phyloP scores from a whole-genome alignment of 2,329 filamentous ascomycete species.

The Davidsoniella eucalypti region DNA sequence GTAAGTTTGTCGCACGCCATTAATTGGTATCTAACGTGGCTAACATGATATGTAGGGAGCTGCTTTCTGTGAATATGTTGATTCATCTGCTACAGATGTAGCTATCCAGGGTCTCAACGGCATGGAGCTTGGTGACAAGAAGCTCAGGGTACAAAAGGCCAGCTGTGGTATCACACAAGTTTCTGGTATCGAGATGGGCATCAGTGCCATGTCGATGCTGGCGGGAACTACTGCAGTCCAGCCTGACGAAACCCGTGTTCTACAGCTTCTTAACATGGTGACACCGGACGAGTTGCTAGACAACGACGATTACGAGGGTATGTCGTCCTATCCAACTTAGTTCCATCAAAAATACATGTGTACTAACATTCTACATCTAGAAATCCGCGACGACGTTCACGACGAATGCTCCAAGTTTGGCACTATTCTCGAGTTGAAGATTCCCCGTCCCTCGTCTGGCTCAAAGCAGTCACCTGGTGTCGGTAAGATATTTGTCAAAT shows the following conservation, averaged over 20 bases:
- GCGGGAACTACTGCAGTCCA: conserved; percentile 73
- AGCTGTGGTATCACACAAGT: conserved; percentile 92
- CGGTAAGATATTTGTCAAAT: conserved; percentile 97
- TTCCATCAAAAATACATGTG: neutral
- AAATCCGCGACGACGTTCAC: conserved; percentile 88
- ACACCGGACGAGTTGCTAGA: conserved; percentile 90
- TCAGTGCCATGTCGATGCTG: conserved; percentile 95
- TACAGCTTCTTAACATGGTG: conserved; percentile 97
- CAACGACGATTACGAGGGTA: conserved; percentile 88
- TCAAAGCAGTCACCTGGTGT: conserved; percentile 75
- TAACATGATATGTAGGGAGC: conserved; percentile 50
- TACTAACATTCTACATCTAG: conserved; percentile 33
- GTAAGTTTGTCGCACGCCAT: conserved; percentile 33
- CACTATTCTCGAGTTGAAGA: conserved; percentile 70
- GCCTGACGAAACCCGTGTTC: conserved; percentile 62
- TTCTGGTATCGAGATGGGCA: conserved; percentile 79
- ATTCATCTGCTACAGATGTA: conserved; percentile 58
- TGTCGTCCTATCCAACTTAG: conserved; percentile 14
- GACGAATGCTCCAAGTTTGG: conserved; percentile 93
- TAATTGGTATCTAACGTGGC: conserved; percentile 11
- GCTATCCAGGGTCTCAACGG: conserved; percentile 83
- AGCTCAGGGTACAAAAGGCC: conserved; percentile 72
- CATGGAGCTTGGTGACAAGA: conserved; percentile 80
- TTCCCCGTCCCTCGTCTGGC: conserved; percentile 71
- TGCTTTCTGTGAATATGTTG: conserved; percentile 88